phyloP scores from a whole-genome alignment of 2,329 filamentous ascomycete genomes.

The Aspergillus calidoustus region DNA sequence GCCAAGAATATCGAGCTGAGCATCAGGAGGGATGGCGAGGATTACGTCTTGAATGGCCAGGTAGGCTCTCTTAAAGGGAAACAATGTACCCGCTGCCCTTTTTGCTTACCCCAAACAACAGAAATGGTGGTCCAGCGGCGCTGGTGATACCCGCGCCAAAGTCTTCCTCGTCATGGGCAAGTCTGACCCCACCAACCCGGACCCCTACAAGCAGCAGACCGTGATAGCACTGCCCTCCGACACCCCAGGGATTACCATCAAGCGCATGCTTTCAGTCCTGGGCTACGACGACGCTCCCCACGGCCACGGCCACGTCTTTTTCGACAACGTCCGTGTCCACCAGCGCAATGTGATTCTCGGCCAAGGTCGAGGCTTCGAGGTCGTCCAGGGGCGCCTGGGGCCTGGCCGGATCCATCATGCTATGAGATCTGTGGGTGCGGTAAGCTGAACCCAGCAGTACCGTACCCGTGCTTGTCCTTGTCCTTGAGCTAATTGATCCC shows the following conservation, averaged over 20 bases:
- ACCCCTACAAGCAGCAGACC: conserved; percentile 87
- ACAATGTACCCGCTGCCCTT: too few species aligned
- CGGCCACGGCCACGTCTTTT: conserved; percentile 90
- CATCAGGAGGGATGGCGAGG: conserved; percentile 80
- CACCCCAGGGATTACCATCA: conserved; percentile 82
- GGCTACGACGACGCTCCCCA: conserved; percentile 97
- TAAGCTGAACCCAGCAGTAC: too few species aligned
- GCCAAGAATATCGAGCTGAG: conserved; percentile 88
- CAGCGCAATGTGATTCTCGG: conserved; percentile 84
- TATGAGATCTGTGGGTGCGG: conserved; percentile 88
- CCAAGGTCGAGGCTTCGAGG: conserved; percentile 93
- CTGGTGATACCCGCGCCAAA: conserved; percentile 87
- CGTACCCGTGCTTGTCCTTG: too few species aligned
- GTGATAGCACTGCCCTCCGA: conserved; percentile 84
- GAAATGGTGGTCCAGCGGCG: conserved; percentile 99
- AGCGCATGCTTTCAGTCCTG: conserved; percentile 92
- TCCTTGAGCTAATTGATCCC: neutral
- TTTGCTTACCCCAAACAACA: too few species aligned
- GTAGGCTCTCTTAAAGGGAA: too few species aligned
- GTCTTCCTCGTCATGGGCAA: conserved; percentile 98
- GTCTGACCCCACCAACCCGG: conserved; percentile 73
- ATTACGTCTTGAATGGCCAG: conserved; percentile 84
- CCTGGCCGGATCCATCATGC: conserved; percentile 97
- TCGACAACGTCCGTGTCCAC: conserved; percentile 88
- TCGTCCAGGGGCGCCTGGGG: conserved; percentile 95